phyloP scores from a whole-genome alignment of 208 protist genomes.

The Trypanosomatidae sp. region DNA sequence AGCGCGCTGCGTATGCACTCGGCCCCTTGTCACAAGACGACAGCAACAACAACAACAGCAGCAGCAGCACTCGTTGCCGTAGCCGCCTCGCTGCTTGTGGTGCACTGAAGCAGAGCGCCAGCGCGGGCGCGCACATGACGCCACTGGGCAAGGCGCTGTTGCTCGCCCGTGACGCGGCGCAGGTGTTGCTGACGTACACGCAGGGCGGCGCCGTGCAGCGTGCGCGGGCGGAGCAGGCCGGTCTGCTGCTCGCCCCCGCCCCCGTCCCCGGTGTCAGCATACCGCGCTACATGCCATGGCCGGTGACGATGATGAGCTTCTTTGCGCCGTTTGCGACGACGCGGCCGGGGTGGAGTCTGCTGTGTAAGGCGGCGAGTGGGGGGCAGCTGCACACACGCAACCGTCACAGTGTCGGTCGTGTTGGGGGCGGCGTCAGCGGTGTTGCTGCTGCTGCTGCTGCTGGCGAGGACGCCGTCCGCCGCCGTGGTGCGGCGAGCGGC shows the following conservation, averaged over 20 bases:
- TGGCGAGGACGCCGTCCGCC: neutral
- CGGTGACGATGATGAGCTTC: constrained; percentile 36
- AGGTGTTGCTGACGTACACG: constrained; percentile 31
- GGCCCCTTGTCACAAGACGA: neutral
- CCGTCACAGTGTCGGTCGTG: neutral
- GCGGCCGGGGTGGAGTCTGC: constrained; percentile 59
- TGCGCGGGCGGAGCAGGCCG: constrained; percentile 38
- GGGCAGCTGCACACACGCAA: constrained; percentile 15
- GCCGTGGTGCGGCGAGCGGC: too few species aligned
- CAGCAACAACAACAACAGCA: constrained; percentile 8
- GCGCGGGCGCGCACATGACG: constrained; percentile 41
- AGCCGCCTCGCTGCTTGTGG: too few species aligned
- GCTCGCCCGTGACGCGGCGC: constrained; percentile 40
- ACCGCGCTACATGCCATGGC: constrained; percentile 45
- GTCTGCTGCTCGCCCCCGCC: constrained; percentile 29
- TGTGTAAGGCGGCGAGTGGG: constrained; percentile 61
- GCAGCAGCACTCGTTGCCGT: too few species aligned
- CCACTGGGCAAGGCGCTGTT: constrained; percentile 65
- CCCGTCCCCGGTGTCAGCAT: constrained; percentile 50
- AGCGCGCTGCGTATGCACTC: neutral
- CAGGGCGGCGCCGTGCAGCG: constrained; percentile 48
- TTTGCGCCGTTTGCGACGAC: constrained; percentile 73
- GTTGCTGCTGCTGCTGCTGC: constrained; percentile 1
- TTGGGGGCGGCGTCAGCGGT: constrained; percentile 2
- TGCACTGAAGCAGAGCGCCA: constrained; percentile 49